Percentiles rank a stretch among this genome's conserved stretches.
These are phyloP conservation scores for Acanthamoeba lenticulata DNA, from an alignment of 208 protist genomes.

Conservation along the genomic window DNA sequence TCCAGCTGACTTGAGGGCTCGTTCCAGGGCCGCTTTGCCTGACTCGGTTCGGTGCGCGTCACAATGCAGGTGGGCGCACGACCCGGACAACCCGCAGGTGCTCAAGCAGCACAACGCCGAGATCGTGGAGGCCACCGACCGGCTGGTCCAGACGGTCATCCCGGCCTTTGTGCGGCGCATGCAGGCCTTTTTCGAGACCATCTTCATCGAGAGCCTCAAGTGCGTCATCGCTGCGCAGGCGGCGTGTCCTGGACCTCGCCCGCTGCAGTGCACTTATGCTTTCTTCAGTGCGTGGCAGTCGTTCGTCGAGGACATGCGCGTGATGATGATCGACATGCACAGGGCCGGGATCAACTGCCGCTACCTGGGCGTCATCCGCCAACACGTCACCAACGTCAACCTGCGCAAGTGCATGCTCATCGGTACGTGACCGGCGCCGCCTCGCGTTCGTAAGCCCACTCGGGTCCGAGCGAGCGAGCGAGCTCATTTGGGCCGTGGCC, in stretches of 20 bases:
- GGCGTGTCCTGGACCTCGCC: neutral
- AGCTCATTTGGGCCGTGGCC: too few species aligned
- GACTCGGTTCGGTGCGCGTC: neutral
- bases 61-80: constrained; percentile 42
- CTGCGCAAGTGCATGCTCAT: constrained; percentile 1
- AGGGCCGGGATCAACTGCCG: neutral
- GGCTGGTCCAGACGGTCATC: neutral
- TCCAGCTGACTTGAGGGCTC: neutral
- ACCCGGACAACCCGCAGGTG: neutral
- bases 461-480: too few species aligned
- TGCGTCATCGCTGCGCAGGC: neutral
- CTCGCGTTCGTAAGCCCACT: neutral
- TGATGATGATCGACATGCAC: constrained; percentile 39
- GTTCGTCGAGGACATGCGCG: constrained; percentile 31
- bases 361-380: neutral
- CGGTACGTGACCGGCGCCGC: neutral
- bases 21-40: neutral
- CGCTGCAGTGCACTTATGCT: neutral
- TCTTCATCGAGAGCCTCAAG: constrained; percentile 55
- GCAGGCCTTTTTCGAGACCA: constrained; percentile 42
- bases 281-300: neutral
- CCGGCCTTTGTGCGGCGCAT: neutral
- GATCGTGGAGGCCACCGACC: neutral
- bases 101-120: constrained; percentile 55
- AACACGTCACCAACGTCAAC: constrained; percentile 14